A percentile compares a stretch with the other conserved stretches of the same genome.
Evolutionary conservation across 495 filamentous ascomycete genomes (phyloP).

Genomic region (Penicillium turbatum): DNA sequence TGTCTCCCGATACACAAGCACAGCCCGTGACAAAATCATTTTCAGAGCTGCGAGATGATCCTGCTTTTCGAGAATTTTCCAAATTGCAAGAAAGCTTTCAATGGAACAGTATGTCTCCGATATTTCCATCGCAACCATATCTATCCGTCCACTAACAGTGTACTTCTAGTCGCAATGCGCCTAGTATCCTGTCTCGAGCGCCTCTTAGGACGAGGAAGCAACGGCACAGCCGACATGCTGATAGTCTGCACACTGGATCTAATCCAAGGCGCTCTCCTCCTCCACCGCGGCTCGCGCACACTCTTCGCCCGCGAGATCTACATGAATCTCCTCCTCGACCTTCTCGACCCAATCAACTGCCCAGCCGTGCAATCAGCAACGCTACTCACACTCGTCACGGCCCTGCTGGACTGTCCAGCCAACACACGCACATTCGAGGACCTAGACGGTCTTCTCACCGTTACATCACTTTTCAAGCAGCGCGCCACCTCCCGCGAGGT

Average conservation of each 20-base stretch:
- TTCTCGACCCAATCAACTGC: conserved; percentile 88
- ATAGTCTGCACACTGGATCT: conserved; percentile 85
- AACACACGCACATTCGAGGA: conserved; percentile 90
- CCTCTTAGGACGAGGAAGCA: conserved; percentile 72
- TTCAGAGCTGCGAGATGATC: conserved; percentile 69
- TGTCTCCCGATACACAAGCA: conserved; percentile 31
- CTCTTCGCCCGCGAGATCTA: conserved; percentile 86
- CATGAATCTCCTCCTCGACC: conserved; percentile 95
- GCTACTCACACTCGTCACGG: conserved; percentile 82
- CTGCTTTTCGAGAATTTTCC: conserved; percentile 93
- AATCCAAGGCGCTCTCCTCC: conserved; percentile 82
- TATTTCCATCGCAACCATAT: conserved; percentile 4
- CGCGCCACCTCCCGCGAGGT: conserved; percentile 78
- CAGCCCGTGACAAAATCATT: conserved; percentile 60
- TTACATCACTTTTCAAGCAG: conserved; percentile 90
- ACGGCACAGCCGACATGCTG: conserved; percentile 80
- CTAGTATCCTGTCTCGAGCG: conserved; percentile 84
- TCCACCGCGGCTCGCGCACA: conserved; percentile 86
- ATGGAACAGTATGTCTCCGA: conserved; percentile 71
- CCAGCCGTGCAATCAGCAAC: conserved; percentile 87
- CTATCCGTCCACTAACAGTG: background rate
- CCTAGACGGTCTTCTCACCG: conserved; percentile 86
- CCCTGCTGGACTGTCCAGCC: conserved; percentile 72
- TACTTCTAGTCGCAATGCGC: conserved; percentile 65
- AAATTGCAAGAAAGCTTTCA: conserved; percentile 94